These are phyloP conservation scores for Dryadomyces quercus-mongolicae DNA, from an alignment of 2,329 filamentous ascomycete genomes.

Conservation along the genomic window DNA sequence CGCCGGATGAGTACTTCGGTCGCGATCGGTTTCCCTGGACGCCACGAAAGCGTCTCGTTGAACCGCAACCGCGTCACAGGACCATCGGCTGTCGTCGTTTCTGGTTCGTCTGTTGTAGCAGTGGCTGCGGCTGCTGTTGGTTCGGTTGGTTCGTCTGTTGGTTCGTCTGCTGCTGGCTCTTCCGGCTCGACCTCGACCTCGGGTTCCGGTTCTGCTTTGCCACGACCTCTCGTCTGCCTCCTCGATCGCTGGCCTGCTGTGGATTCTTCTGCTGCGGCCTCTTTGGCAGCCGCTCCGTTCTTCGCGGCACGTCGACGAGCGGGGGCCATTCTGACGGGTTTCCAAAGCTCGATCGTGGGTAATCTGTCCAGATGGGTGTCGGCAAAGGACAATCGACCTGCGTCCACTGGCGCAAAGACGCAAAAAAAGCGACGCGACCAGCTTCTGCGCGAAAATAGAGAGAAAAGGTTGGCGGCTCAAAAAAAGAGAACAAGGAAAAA, in stretches of 20 bases:
- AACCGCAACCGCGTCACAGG: constrained; percentile 52
- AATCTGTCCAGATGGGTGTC: background rate
- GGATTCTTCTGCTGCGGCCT: constrained; percentile 1
- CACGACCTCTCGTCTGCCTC: constrained; percentile 2
- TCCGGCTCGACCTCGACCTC: background rate
- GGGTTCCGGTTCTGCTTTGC: background rate
- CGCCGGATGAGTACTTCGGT: constrained; percentile 72
- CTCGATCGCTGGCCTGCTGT: constrained; percentile 3
- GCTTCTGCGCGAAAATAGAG: background rate
- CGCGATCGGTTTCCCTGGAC: constrained; percentile 77
- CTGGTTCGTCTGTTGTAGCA: background rate
- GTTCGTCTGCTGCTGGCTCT: background rate
- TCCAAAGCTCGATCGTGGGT: background rate
- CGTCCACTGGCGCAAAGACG: too few species aligned
- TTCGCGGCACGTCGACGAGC: constrained; percentile 12
- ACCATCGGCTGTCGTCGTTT: constrained; percentile 15
- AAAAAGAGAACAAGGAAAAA: too few species aligned
- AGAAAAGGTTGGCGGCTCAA: too few species aligned
- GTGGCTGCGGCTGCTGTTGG: background rate
- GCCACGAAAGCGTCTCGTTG: constrained; percentile 80
- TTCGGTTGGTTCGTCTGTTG: background rate
- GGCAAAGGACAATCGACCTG: background rate
- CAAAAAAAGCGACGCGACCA: background rate
- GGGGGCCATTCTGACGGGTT: constrained; percentile 6
- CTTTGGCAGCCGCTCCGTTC: constrained; percentile 6